These are phyloP conservation scores for Tanacetum coccineum DNA, from an alignment of 129 eudicot genomes.

Conservation along the genomic window DNA sequence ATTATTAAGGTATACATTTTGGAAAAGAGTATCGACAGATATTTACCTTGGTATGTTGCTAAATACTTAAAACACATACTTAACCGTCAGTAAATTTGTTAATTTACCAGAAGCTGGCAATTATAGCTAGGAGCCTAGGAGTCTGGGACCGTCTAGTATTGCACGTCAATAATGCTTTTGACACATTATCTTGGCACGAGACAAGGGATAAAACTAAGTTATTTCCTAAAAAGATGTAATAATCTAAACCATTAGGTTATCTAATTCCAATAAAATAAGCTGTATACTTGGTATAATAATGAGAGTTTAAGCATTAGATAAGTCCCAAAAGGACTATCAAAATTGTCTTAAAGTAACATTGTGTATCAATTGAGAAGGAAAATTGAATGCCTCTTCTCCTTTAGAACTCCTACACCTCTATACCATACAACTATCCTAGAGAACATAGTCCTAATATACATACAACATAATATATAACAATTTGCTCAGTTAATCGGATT, in stretches of 20 bases:
- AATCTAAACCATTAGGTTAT: not conserved
- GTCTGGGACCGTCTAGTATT: no score
- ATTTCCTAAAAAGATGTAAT: no score
- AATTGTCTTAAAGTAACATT: not conserved
- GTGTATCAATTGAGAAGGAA: slow-evolving; percentile 28
- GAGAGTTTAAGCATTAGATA: not conserved
- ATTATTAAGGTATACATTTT: no score
- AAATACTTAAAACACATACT: no score
- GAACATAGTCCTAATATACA: slow-evolving; percentile 16
- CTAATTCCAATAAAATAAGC: not conserved
- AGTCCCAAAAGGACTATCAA: slow-evolving; percentile 13
- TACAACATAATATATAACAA: slow-evolving; percentile 7
- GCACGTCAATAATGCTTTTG: no score
- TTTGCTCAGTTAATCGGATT: not conserved
- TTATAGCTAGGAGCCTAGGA: no score
- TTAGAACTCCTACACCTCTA: slow-evolving; percentile 22
- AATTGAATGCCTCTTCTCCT: slow-evolving; percentile 31
- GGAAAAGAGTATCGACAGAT: no score
- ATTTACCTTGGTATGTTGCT: no score
- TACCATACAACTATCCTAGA: slow-evolving; percentile 22
- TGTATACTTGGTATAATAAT: not conserved
- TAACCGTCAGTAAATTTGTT: no score
- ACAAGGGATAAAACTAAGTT: no score
- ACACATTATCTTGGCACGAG: no score
- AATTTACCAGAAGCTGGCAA: no score